These are phyloP conservation scores for Cryphonectria parasitica DNA, from an alignment of 2,329 filamentous ascomycete genomes.

Conservation along the genomic window DNA sequence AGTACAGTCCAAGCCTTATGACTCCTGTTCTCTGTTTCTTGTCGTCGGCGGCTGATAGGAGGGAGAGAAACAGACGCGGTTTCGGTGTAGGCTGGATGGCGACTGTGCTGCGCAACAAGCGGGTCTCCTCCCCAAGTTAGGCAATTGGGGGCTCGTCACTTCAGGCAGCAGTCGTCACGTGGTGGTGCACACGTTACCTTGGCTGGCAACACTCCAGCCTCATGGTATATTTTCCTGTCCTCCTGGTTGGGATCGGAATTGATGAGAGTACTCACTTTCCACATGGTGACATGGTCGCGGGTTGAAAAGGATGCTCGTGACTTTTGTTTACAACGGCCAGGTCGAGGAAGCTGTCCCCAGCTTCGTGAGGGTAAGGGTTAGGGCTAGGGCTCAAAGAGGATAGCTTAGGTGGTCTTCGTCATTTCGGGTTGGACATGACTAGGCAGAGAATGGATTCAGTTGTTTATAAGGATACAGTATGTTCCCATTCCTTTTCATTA, in stretches of 20 bases:
- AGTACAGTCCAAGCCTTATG: neutral
- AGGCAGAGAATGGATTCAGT: neutral
- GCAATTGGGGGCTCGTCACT: neutral
- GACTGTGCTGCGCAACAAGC: neutral
- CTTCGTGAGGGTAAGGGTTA: neutral
- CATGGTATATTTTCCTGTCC: neutral
- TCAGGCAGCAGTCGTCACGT: slow-evolving; percentile 29
- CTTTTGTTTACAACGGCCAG: neutral
- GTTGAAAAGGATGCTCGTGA: neutral
- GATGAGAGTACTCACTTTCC: neutral
- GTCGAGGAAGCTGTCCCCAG: neutral
- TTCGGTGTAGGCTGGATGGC: neutral
- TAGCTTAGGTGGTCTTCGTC: neutral
- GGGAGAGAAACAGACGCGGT: neutral
- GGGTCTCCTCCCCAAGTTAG: neutral
- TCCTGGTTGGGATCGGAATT: neutral
- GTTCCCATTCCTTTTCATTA: too few species aligned
- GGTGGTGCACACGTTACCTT: slow-evolving; percentile 11
- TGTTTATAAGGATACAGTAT: too few species aligned
- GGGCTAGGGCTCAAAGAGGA: neutral
- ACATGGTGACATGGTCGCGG: neutral
- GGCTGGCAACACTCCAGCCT: neutral
- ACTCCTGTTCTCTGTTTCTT: neutral
- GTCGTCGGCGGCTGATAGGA: neutral
- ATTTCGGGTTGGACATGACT: neutral